phyloP scores from a whole-genome alignment of 768 basidiomycete species.

The Mycena epipterygia region DNA sequence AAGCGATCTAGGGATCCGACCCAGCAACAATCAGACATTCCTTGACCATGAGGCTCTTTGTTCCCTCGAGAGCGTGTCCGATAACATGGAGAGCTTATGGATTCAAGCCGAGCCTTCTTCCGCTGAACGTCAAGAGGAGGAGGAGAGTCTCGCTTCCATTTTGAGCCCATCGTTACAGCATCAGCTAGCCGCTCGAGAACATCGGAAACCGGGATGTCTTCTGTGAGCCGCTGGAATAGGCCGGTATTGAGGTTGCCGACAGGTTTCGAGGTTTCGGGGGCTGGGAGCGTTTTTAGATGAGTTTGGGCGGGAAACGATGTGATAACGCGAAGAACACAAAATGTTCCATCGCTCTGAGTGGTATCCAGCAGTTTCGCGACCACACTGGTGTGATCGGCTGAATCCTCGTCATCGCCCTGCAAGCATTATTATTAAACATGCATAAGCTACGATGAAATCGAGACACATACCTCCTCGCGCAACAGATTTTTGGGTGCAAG shows the following conservation, averaged over 20 bases:
- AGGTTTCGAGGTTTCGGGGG: neutral
- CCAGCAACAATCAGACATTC: too few species aligned
- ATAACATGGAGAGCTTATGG: too few species aligned
- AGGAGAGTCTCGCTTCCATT: neutral
- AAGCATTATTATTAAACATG: neutral
- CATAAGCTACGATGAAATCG: neutral
- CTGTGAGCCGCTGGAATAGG: neutral
- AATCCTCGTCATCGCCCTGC: neutral
- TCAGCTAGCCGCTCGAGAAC: neutral
- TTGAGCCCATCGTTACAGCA: neutral
- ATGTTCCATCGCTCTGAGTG: neutral
- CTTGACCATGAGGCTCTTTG: too few species aligned
- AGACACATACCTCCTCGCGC: neutral
- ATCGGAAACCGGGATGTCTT: neutral
- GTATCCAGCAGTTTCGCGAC: constrained; percentile 4
- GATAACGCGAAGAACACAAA: neutral
- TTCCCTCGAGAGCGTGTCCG: too few species aligned
- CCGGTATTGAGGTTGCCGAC: constrained; percentile 4
- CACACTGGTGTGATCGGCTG: neutral
- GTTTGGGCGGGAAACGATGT: constrained; percentile 12
- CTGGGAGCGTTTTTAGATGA: neutral
- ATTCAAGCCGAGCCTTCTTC: neutral
- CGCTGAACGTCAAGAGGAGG: neutral
- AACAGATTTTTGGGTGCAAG: neutral
- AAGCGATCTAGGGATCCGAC: too few species aligned